phyloP scores from a whole-genome alignment of 2,329 filamentous ascomycete species.

The Diaporthe longicolla region DNA sequence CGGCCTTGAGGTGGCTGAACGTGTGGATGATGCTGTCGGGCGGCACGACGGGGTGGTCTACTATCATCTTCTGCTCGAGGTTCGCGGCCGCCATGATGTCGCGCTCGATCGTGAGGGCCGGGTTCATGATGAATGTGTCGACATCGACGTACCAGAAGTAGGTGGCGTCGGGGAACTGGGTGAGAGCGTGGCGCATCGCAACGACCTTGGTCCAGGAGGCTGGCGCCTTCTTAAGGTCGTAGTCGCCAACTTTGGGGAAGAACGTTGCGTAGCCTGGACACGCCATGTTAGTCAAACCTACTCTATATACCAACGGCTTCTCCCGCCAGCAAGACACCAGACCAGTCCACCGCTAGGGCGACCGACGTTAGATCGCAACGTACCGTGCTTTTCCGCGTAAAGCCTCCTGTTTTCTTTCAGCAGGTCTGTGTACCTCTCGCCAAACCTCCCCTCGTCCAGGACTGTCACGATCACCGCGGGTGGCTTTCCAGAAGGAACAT shows the following conservation, averaged over 20 bases:
- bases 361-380: slow-evolving; percentile 45
- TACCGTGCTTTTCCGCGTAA: slow-evolving; percentile 91
- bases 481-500: slow-evolving; percentile 67
- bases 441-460: slow-evolving; percentile 77
- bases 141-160: slow-evolving; percentile 92
- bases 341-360: not conserved
- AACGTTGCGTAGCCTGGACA: slow-evolving; percentile 86
- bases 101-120: slow-evolving; percentile 75
- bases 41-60: slow-evolving; percentile 88
- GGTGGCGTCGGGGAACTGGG: slow-evolving; percentile 79
- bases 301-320: not conserved
- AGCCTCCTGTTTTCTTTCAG: slow-evolving; percentile 86
- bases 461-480: slow-evolving; percentile 87
- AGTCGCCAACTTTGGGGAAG: slow-evolving; percentile 83
- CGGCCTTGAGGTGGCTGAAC: slow-evolving; percentile 82
- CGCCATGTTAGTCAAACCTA: slow-evolving; percentile 80
- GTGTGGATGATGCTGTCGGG: slow-evolving; percentile 98
- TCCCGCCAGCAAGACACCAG: not conserved
- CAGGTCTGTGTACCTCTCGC: slow-evolving; percentile 76
- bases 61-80: slow-evolving; percentile 85
- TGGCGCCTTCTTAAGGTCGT: slow-evolving; percentile 75
- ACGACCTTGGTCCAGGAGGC: slow-evolving; percentile 83
- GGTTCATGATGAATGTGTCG: slow-evolving; percentile 91
- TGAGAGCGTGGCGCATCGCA: slow-evolving; percentile 89
- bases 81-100: slow-evolving; percentile 77